Base-by-base conservation (phyloP, 345 rosid genomes). In the Bruguiera sexangula region DNA sequence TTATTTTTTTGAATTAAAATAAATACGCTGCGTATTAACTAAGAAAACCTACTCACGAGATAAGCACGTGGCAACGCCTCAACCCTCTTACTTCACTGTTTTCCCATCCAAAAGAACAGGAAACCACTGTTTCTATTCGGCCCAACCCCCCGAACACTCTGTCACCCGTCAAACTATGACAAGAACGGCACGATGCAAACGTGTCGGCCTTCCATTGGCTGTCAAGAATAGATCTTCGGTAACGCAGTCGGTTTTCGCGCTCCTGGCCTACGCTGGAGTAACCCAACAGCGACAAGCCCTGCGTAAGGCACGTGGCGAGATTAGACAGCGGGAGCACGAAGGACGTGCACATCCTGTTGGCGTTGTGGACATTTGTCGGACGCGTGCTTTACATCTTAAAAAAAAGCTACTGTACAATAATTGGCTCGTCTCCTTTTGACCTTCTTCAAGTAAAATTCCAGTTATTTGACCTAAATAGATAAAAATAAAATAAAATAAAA, bases 301-400 rank as follows among this genome's bases (percentile, higher is more conserved):
- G 3, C 6, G 24, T 0, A 2, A 58, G 56, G 63, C 71, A 69
- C 78, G 78, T 76, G 83, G 20, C 31, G 20, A 6, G 77, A 74
- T 74, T 0, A 37, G 79, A 77, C 79, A 51, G 26, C 31, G 18
- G 50, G 27, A 59, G 69, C 61, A 79, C 73, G 70, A n/a, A 30
- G 13, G 39, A 43, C 24, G 43, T 20, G 10, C 50, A 19, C 57
- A 30, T 63, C 26, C 67, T n/a, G 21, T 29, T 26, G 60, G 54
- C 22, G n/a, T 43, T 19, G 46, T 62, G 31, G 78, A 63, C 73
- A 60, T 62, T 6, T 69, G 73, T 75, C 75, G 70, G 75, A 66
- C 69, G 80, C 76, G 78, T 67, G 83, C 62, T 36, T 36, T 67
- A 36, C 8, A 6, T 27, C 29, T 27, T 27, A 27, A 1, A 27